These are phyloP conservation scores for Daldinia eschscholtzii DNA, from an alignment of 2,329 filamentous ascomycete genomes.

Conservation along the genomic window DNA sequence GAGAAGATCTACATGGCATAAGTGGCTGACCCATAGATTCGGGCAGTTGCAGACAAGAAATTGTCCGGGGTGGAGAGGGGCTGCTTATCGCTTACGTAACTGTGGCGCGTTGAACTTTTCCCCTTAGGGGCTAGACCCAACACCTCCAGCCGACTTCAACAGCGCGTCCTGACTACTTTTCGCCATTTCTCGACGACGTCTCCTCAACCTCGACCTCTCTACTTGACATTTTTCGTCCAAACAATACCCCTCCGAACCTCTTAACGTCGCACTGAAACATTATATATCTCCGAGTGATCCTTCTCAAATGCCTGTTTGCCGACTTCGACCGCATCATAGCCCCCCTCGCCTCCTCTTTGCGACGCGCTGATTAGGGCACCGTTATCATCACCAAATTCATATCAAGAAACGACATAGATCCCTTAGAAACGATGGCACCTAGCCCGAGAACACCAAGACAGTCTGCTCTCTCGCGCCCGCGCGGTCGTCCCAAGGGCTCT, in stretches of 20 bases:
- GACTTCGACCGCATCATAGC: slow-evolving; percentile 46
- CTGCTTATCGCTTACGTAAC: slow-evolving; percentile 41
- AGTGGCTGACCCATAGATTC: slow-evolving; percentile 38
- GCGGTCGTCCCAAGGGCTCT: slow-evolving; percentile 46
- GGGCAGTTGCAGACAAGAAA: slow-evolving; percentile 30
- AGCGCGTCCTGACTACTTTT: slow-evolving; percentile 44
- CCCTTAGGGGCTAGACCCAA: slow-evolving; percentile 43
- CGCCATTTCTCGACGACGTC: slow-evolving; percentile 43
- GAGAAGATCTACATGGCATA: slow-evolving; percentile 26
- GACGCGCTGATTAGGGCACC: slow-evolving; percentile 52
- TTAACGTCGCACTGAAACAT: slow-evolving; percentile 20
- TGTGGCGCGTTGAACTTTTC: slow-evolving; percentile 42
- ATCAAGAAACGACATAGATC: slow-evolving; percentile 19
- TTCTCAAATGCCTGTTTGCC: slow-evolving; percentile 53
- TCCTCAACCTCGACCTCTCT: slow-evolving; percentile 35
- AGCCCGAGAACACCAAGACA: slow-evolving; percentile 52
- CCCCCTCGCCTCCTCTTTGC: slow-evolving; percentile 51
- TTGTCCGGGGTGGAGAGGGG: slow-evolving; percentile 38
- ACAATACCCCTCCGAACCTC: slow-evolving; percentile 2
- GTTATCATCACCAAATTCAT: slow-evolving; percentile 37
- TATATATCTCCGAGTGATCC: slow-evolving; percentile 25
- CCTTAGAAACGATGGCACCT: slow-evolving; percentile 48
- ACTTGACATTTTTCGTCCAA: slow-evolving; percentile 26
- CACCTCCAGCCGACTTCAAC: slow-evolving; percentile 46
- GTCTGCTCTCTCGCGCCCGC: slow-evolving; percentile 45